Base-by-base conservation (phyloP, 495 filamentous ascomycete species). In the Podospora australis region DNA sequence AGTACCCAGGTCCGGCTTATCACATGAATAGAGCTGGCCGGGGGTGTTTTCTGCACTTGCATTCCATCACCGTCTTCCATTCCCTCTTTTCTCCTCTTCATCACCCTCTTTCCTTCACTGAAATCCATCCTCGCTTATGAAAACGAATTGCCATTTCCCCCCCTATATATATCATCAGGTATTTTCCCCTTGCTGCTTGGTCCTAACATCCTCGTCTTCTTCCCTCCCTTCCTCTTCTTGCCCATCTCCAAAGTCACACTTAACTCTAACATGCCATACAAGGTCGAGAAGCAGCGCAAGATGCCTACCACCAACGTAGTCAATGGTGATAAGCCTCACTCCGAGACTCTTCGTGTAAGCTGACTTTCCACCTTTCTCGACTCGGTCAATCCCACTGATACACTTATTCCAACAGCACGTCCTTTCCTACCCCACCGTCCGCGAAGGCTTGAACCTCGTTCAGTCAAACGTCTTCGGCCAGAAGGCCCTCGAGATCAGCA, bases 401-500 rank as follows among this genome's bases (percentile, higher is more conserved):
- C 4, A 19, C 5, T n/a, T 2, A 9, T 17, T 21, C 10, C 9
- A 23, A 14, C 59, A 94, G 85, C 91, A 97, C 63, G 77, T 97
- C 52, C 76, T 78, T 30, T 83, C 81, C 52, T 96, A 94, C 71
- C 92, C 92, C 8, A 69, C 92, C 44, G 78, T 97, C 63, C 82
- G 79, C 57, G 89, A 95, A 66, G 72, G 79, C 58, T 81, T 96
- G 69, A 63, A 71, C 29, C 78, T 78, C 62, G 85, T 90, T 78
- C 88, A 90, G 62, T 72, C 71, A 50, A 85, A 89, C 66, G 81
- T 86, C 16, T 80, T 85, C 62, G 91, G 88, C 63, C 81, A 85
- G 53, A 87, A 84, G 67, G 86, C 87, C 46, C 68, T 96, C 58
- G 71, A 85, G 52, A 71, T 88, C 39, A 75, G 82, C 63, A 74